These are phyloP conservation scores for Termitomyces sp. DNA, from an alignment of 768 basidiomycete species.

Conservation along the genomic window DNA sequence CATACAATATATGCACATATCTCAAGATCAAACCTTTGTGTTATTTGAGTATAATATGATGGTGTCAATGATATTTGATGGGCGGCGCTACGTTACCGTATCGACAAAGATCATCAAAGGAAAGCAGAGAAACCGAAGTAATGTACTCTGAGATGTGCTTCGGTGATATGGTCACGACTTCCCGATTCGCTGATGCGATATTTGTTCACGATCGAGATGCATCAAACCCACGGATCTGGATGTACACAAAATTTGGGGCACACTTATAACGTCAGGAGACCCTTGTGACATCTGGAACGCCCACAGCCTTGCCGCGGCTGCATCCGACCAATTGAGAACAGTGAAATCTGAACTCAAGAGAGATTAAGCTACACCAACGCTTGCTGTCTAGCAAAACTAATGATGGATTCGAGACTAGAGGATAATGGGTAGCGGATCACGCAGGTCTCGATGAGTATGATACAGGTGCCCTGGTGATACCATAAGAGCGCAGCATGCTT, in stretches of 20 bases:
- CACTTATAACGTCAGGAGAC: neutral
- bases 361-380: neutral
- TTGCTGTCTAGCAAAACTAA: constrained; percentile 1
- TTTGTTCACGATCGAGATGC: neutral
- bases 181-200: constrained; percentile 2
- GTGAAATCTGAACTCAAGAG: neutral
- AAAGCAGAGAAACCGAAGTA: neutral
- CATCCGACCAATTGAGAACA: neutral
- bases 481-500: neutral
- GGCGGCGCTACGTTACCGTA: constrained; percentile 1
- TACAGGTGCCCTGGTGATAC: neutral
- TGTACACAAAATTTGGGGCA: neutral
- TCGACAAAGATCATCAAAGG: neutral
- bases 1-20: neutral
- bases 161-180: constrained; percentile 7
- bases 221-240: neutral
- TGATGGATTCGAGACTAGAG: constrained; percentile 3
- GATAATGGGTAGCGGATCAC: constrained; percentile 9
- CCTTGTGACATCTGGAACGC: constrained; percentile 10
- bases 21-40: neutral
- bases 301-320: neutral
- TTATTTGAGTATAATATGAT: neutral
- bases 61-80: constrained; percentile 7
- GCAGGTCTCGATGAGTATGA: neutral
- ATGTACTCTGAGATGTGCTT: neutral